Percentiles rank a stretch among this genome's conserved stretches.
Evolutionary conservation across 31 red algal species (phyloP).

Genomic region (Endocladia muricata): DNA sequence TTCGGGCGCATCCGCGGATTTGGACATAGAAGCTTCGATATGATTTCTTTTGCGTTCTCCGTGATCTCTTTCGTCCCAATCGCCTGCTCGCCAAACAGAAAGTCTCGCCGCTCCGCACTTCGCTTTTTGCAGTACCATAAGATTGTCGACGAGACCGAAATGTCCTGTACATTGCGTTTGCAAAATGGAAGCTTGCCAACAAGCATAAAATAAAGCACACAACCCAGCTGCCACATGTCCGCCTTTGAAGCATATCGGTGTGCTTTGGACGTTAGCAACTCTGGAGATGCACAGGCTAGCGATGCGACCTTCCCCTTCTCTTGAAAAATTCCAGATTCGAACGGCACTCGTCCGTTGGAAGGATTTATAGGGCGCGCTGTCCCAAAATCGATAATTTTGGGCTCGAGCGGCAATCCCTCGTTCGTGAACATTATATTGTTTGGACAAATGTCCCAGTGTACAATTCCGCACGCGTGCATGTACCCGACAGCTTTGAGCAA

Average conservation of each 20-base stretch:
- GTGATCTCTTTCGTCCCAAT: constrained; percentile 18
- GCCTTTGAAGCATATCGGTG: constrained; percentile 59
- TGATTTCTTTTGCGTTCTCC: constrained; percentile 14
- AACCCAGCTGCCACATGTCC: constrained; percentile 67
- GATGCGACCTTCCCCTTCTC: constrained; percentile 48
- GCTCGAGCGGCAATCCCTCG: constrained; percentile 27
- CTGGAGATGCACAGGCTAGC: constrained; percentile 49
- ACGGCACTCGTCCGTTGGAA: constrained; percentile 49
- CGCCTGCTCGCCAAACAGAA: constrained; percentile 23
- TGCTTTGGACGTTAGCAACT: constrained; percentile 51
- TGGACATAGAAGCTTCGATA: constrained; percentile 51
- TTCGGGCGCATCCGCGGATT: constrained; percentile 60
- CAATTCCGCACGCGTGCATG: constrained; percentile 82
- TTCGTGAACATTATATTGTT: constrained; percentile 49
- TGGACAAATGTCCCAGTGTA: constrained; percentile 88
- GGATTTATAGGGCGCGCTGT: constrained; percentile 51
- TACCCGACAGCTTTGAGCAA: constrained; percentile 84
- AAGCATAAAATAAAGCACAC: constrained; percentile 53
- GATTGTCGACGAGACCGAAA: constrained; percentile 33
- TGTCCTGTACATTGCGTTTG: constrained; percentile 42
- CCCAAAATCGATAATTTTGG: constrained; percentile 90
- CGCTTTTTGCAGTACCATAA: constrained; percentile 49
- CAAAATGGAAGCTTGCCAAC: constrained; percentile 54
- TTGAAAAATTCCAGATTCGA: constrained; percentile 36
- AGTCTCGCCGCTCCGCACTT: constrained; percentile 29